These are phyloP conservation scores for Paramecium sexaurelia DNA, from an alignment of 73 alveolate species.

Conservation along the genomic window DNA sequence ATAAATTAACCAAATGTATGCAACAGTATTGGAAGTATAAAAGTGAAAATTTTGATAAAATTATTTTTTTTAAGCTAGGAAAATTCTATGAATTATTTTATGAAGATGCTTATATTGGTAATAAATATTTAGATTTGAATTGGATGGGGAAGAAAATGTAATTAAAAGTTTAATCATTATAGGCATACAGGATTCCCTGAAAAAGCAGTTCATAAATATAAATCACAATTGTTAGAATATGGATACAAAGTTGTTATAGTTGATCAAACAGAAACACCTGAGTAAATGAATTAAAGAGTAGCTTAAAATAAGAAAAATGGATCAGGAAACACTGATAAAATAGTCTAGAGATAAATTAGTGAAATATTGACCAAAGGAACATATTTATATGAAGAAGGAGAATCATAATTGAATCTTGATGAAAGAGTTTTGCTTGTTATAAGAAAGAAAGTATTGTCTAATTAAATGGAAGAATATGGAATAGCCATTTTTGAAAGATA, in stretches of 20 bases:
- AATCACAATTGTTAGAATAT: slow-evolving; percentile 58
- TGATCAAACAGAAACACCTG: slow-evolving; percentile 78
- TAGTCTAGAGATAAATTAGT: slow-evolving; percentile 75
- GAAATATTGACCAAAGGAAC: slow-evolving; percentile 81
- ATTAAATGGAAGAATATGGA: slow-evolving; percentile 48
- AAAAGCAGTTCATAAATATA: slow-evolving; percentile 71
- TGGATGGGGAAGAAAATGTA: slow-evolving; percentile 90
- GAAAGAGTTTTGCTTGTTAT: neutral
- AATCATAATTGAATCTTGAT: slow-evolving; percentile 14
- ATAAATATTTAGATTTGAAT: slow-evolving; percentile 77
- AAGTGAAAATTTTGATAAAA: slow-evolving; percentile 72
- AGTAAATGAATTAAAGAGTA: slow-evolving; percentile 65
- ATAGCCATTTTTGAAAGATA: slow-evolving; percentile 60
- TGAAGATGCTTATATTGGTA: slow-evolving; percentile 81
- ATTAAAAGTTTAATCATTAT: neutral
- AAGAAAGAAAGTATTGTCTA: slow-evolving; percentile 19
- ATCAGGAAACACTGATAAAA: slow-evolving; percentile 41
- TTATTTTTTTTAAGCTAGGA: slow-evolving; percentile 82
- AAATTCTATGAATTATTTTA: slow-evolving; percentile 84
- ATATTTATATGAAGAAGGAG: slow-evolving; percentile 57
- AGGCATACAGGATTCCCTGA: slow-evolving; percentile 90
- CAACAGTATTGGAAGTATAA: slow-evolving; percentile 79
- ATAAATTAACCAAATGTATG: slow-evolving; percentile 76
- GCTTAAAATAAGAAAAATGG: slow-evolving; percentile 49
- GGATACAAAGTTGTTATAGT: slow-evolving; percentile 78